Evolutionary conservation across 169 alveolate genomes (phyloP).

Genomic region (Plasmodium berghei): DNA sequence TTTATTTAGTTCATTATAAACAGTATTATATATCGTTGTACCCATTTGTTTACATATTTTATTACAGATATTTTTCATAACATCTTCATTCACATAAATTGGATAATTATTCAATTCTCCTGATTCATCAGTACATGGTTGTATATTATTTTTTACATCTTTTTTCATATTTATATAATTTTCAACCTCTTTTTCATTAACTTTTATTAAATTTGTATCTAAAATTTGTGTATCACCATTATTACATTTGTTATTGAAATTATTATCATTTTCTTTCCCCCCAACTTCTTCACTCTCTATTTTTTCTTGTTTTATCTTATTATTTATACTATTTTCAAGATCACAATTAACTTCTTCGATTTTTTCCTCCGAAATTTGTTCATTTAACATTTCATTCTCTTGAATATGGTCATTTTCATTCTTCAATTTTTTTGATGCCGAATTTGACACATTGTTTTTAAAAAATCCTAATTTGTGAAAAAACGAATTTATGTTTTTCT

Average conservation of each 20-base stretch:
- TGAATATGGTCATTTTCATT: background rate
- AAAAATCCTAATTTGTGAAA: constrained; percentile 59
- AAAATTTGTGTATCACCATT: background rate
- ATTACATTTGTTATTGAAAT: too few relatives aligned
- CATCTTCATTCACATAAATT: constrained; percentile 4
- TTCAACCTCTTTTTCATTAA: background rate
- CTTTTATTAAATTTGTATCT: background rate
- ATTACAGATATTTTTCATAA: constrained; percentile 13
- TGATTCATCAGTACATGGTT: background rate
- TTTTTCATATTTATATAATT: background rate
- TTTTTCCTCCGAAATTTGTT: background rate
- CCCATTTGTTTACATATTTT: constrained; percentile 17
- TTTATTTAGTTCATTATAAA: constrained; percentile 24
- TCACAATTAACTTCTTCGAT: background rate
- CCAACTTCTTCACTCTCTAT: background rate
- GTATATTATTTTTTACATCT: background rate
- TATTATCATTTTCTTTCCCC: background rate
- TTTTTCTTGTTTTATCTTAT: background rate
- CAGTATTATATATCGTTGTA: constrained; percentile 1
- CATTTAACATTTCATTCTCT: background rate
- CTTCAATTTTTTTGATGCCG: background rate
- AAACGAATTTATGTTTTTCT: constrained; percentile 53
- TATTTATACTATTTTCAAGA: background rate
- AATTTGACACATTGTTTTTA: background rate
- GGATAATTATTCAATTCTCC: background rate